Conservation (phyloP, 2,329 filamentous ascomycete species). For the Fusarium sp. region DNA sequence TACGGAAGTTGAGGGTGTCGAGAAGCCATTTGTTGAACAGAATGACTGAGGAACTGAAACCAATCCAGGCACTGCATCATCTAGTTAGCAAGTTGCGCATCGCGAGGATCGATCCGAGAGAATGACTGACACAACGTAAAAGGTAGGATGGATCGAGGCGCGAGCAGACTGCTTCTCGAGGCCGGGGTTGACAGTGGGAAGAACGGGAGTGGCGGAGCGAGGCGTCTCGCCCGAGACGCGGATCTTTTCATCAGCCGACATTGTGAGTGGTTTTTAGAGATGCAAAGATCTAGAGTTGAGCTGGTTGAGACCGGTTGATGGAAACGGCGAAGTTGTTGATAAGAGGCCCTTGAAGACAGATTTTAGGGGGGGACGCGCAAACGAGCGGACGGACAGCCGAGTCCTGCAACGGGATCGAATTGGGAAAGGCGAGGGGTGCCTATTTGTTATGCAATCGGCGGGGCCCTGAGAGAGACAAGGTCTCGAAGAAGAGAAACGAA, state of each 20-base stretch:
- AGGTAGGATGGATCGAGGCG: conserved; percentile 78
- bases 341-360: conserved; percentile 46
- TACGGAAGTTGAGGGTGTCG: conserved; percentile 82
- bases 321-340: conserved; percentile 37
- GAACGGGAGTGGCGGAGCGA: conserved; percentile 71
- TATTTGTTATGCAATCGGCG: conserved; percentile 54
- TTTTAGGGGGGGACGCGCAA: conserved; percentile 52
- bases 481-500: conserved; percentile 47
- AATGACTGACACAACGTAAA: conserved; percentile 79
- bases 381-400: conserved; percentile 55
- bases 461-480: conserved; percentile 42
- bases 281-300: conserved; percentile 34
- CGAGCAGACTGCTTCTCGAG: conserved; percentile 78
- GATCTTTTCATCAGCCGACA: conserved; percentile 78
- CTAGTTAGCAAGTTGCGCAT: conserved; percentile 25
- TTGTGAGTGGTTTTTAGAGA: conserved; percentile 60
- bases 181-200: conserved; percentile 85
- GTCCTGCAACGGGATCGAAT: conserved; percentile 47
- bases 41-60: conserved; percentile 92
- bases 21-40: conserved; percentile 99
- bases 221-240: conserved; percentile 83
- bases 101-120: conserved; percentile 1
- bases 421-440: conserved; percentile 44
- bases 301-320: conserved; percentile 31
- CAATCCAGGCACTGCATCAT: conserved; percentile 84